phyloP scores from a whole-genome alignment of 179 eudicot genomes.

The Spinacia oleracea region DNA sequence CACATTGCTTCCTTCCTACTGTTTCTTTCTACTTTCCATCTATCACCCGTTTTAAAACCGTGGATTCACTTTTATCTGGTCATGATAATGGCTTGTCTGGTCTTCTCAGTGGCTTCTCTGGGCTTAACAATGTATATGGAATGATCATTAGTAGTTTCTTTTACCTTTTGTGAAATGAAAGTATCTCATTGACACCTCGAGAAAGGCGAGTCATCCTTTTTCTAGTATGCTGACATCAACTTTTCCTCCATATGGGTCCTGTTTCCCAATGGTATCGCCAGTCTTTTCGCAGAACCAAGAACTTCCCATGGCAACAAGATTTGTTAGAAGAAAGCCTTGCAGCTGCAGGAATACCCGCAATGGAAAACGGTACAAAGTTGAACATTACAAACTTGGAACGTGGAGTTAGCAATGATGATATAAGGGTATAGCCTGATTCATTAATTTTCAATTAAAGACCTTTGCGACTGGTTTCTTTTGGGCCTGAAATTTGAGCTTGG shows the following conservation, averaged over 20 bases:
- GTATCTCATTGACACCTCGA: slow-evolving; percentile 45
- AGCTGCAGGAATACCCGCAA: slow-evolving; percentile 69
- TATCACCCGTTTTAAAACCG: slow-evolving; percentile 16
- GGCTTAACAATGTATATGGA: slow-evolving; percentile 42
- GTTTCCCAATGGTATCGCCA: slow-evolving; percentile 62
- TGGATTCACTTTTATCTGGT: slow-evolving; percentile 35
- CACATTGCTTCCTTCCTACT: slow-evolving; percentile 45
- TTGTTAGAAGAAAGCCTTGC: slow-evolving; percentile 86
- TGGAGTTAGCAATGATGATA: slow-evolving; percentile 89
- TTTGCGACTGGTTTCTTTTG: slow-evolving; percentile 39
- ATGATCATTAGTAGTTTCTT: slow-evolving; percentile 43
- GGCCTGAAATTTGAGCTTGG: slow-evolving; percentile 47
- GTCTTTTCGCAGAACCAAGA: slow-evolving; percentile 78
- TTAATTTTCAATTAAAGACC: slow-evolving; percentile 34
- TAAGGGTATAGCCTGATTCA: slow-evolving; percentile 71
- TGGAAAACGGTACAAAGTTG: slow-evolving; percentile 71
- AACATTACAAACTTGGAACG: slow-evolving; percentile 72
- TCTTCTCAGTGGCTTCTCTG: slow-evolving; percentile 40
- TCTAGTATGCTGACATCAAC: slow-evolving; percentile 59
- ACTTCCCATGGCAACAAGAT: slow-evolving; percentile 78
- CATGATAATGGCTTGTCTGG: slow-evolving; percentile 39
- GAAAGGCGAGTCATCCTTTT: slow-evolving; percentile 46
- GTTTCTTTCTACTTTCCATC: slow-evolving; percentile 28
- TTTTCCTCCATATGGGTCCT: slow-evolving; percentile 53
- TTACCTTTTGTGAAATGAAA: slow-evolving; percentile 40